Evolutionary conservation across 768 basidiomycete species (phyloP).

Genomic region (Melanogaster broomeanus): DNA sequence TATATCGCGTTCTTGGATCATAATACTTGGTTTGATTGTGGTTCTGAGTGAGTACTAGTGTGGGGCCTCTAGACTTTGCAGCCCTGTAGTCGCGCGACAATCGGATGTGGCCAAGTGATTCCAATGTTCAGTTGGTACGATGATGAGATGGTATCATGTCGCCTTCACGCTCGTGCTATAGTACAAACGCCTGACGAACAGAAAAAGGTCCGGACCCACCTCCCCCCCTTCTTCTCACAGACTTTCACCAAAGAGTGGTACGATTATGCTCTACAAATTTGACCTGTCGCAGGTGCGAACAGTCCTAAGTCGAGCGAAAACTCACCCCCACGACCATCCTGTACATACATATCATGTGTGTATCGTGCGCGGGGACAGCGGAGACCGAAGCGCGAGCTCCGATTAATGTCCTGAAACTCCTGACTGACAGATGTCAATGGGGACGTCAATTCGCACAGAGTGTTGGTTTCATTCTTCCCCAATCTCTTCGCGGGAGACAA

Average conservation of each 20-base stretch:
- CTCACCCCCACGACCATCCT: no score
- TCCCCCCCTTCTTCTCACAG: not conserved
- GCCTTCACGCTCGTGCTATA: no score
- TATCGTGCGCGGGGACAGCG: no score
- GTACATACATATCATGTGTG: no score
- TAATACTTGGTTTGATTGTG: not conserved
- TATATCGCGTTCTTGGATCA: constrained; percentile 31
- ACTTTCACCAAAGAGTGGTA: not conserved
- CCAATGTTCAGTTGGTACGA: not conserved
- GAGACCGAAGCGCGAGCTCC: not conserved
- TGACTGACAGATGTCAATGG: not conserved
- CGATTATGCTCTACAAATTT: not conserved
- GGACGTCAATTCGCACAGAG: not conserved
- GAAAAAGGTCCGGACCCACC: not conserved
- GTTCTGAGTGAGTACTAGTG: not conserved
- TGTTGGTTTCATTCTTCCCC: not conserved
- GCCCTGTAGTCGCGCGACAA: no score
- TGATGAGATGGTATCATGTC: not conserved
- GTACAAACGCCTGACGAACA: no score
- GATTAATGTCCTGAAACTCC: not conserved
- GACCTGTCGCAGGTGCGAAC: not conserved
- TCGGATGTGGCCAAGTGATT: not conserved
- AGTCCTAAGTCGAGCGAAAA: not conserved
- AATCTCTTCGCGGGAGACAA: constrained; percentile 16
- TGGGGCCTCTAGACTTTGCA: no score